phyloP scores from a whole-genome alignment of 768 basidiomycete species.

The Mycena olivaceomarginata region DNA sequence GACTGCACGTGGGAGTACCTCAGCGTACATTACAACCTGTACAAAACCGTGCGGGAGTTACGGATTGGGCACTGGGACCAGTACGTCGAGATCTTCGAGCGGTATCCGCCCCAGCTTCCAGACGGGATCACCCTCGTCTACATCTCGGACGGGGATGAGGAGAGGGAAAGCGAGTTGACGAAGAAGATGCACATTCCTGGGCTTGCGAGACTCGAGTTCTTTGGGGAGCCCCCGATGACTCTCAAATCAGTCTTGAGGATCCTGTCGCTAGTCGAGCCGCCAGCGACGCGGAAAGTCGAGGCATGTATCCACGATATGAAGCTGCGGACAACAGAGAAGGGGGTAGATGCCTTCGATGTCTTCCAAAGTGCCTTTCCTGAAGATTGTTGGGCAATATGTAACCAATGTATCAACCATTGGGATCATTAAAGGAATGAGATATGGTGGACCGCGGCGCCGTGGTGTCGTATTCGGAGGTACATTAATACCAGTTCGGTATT shows the following conservation, averaged over 20 bases:
- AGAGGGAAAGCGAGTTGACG: not conserved
- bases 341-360: not conserved
- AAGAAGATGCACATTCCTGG: not conserved
- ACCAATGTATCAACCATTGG: no score
- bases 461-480: no score
- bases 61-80: not conserved
- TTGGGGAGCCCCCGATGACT: not conserved
- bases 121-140: slow-evolving; percentile 7
- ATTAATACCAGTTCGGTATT: no score
- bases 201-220: not conserved
- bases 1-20: slow-evolving; percentile 13
- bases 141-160: not conserved
- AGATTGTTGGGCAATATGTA: no score
- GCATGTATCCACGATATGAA: not conserved
- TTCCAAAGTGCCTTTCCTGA: not conserved
- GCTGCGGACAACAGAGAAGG: no score
- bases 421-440: no score
- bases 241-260: not conserved
- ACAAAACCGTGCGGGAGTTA: slow-evolving; percentile 29
- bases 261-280: not conserved
- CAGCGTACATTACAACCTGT: not conserved
- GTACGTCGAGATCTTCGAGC: not conserved
- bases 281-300: not conserved
- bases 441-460: no score
- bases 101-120: not conserved